phyloP scores from a whole-genome alignment of 2,329 filamentous ascomycete genomes.

The Claviceps monticola region DNA sequence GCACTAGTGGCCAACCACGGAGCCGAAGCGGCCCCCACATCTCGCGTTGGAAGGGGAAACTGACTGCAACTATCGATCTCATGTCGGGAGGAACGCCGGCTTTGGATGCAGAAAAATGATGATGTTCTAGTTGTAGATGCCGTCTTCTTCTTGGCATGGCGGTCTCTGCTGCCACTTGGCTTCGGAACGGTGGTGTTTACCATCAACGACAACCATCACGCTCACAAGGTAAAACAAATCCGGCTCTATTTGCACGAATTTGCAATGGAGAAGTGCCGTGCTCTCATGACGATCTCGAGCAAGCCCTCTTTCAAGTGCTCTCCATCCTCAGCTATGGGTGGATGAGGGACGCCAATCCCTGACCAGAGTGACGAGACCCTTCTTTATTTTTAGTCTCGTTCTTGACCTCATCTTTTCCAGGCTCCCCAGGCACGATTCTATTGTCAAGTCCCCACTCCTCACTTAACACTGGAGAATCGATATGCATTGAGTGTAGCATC shows the following conservation, averaged over 20 bases:
- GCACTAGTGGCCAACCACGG: too few species aligned
- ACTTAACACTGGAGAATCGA: neutral
- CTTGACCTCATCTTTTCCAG: neutral
- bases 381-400: neutral
- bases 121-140: too few species aligned
- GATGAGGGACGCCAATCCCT: neutral
- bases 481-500: neutral
- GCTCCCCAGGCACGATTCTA: neutral
- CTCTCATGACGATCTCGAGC: neutral
- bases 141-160: too few species aligned
- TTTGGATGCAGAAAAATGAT: too few species aligned
- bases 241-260: neutral
- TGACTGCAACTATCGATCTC: too few species aligned
- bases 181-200: too few species aligned
- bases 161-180: too few species aligned
- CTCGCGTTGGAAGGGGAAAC: too few species aligned
- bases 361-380: neutral
- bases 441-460: neutral
- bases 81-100: too few species aligned
- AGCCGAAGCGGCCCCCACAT: too few species aligned
- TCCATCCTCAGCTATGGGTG: neutral
- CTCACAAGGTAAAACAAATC: neutral
- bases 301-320: neutral
- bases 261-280: neutral
- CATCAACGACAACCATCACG: neutral